A percentile compares a stretch with the other conserved stretches of the same genome.
These are phyloP conservation scores for Cicer pinnatifidum DNA, from an alignment of 306 rosid genomes.

Conservation along the genomic window DNA sequence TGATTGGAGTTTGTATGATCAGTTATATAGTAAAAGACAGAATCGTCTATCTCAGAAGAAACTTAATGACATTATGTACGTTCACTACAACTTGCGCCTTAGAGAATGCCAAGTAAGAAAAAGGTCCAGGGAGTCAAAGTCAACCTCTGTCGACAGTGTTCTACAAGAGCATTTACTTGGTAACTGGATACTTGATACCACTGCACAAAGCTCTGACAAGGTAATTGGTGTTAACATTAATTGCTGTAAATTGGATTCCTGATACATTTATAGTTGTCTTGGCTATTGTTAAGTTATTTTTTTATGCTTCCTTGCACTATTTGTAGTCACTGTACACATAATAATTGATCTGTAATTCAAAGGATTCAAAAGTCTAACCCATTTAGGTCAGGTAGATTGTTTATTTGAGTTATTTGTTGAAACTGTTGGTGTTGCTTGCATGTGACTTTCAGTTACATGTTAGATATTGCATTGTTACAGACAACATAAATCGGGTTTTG, in stretches of 20 bases:
- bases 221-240: constrained; percentile 48
- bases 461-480: constrained; percentile 9
- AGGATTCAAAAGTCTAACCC: constrained; percentile 10
- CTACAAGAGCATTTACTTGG: constrained; percentile 60
- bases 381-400: neutral
- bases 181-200: constrained; percentile 78
- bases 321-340: constrained; percentile 1
- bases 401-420: constrained; percentile 21
- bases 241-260: constrained; percentile 14
- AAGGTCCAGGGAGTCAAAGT: constrained; percentile 56
- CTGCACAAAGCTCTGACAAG: constrained; percentile 62
- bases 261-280: constrained; percentile 20
- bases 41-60: constrained; percentile 75
- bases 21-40: constrained; percentile 59
- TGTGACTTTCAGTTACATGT: constrained; percentile 27
- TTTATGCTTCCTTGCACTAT: constrained; percentile 27
- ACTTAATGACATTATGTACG: constrained; percentile 69
- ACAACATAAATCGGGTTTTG: constrained; percentile 18
- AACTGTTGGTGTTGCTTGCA: constrained; percentile 11
- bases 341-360: constrained; percentile 15
- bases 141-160: constrained; percentile 59
- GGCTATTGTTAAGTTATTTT: constrained; percentile 11
- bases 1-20: constrained; percentile 77
- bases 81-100: constrained; percentile 87
- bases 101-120: constrained; percentile 82